Evolutionary conservation across 1,284 basidiomycete genomes (phyloP).

Genomic region (Leccinum cinnamomeum): DNA sequence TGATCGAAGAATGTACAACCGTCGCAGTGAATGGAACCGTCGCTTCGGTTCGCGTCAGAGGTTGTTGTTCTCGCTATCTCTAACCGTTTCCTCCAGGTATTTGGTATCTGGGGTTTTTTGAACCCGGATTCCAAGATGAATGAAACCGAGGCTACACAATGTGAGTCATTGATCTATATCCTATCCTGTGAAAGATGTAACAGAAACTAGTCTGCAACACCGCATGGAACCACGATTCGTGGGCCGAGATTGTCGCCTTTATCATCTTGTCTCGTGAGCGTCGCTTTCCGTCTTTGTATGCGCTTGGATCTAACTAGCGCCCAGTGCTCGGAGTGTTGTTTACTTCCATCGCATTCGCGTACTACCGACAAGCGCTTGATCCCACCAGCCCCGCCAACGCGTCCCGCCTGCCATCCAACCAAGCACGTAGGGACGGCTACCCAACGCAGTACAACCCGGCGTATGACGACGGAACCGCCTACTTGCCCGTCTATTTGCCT

Average conservation of each 20-base stretch:
- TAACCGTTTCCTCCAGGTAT: slow-evolving; percentile 25
- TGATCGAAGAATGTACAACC: slow-evolving; percentile 27
- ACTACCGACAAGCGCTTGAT: slow-evolving; percentile 70
- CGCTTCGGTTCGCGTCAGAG: slow-evolving; percentile 19
- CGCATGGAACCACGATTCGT: slow-evolving; percentile 31
- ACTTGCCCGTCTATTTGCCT: slow-evolving; percentile 32
- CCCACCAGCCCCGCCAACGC: slow-evolving; percentile 47
- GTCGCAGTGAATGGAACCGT: slow-evolving; percentile 22
- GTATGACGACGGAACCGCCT: slow-evolving; percentile 30
- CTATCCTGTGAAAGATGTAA: slow-evolving; percentile 6
- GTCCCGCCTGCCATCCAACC: slow-evolving; percentile 34
- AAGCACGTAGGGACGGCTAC: slow-evolving; percentile 27
- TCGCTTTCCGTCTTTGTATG: neutral
- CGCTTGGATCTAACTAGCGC: neutral
- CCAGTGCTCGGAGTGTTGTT: slow-evolving; percentile 58
- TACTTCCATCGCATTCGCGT: slow-evolving; percentile 60
- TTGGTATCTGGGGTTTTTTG: slow-evolving; percentile 31
- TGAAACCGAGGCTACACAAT: slow-evolving; percentile 14
- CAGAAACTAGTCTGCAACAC: slow-evolving; percentile 39
- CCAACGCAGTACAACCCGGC: slow-evolving; percentile 45
- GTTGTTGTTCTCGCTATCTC: neutral
- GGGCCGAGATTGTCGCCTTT: slow-evolving; percentile 27
- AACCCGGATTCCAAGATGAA: slow-evolving; percentile 12
- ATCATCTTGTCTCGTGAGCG: slow-evolving; percentile 29
- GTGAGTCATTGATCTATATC: slow-evolving; percentile 16